Evolutionary conservation across 108 stramenopile species (phyloP).

Genomic region (Schizochytrium sp.): DNA sequence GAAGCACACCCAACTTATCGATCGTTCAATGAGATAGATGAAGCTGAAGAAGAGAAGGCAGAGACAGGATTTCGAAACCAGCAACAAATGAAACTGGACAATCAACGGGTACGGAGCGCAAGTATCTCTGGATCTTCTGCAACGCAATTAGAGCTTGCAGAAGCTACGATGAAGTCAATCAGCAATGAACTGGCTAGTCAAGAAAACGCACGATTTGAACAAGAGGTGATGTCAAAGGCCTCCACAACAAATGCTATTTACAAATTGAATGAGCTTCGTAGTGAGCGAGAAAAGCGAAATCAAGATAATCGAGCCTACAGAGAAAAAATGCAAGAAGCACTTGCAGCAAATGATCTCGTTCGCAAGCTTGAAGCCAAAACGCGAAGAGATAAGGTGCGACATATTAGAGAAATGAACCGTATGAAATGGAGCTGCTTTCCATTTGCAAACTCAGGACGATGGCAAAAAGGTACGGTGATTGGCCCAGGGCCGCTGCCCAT

Average conservation of each 20-base stretch:
- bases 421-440: constrained; percentile 58
- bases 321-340: constrained; percentile 10
- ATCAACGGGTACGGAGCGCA: background rate
- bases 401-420: constrained; percentile 9
- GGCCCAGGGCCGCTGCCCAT: constrained; percentile 29
- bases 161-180: background rate
- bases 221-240: background rate
- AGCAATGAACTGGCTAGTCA: background rate
- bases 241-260: too few relatives aligned
- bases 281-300: background rate
- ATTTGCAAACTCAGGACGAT: constrained; percentile 28
- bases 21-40: background rate
- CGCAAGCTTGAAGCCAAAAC: constrained; percentile 42
- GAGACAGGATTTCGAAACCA: background rate
- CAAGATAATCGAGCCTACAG: constrained; percentile 4
- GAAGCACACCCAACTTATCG: background rate
- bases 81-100: background rate
- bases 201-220: background rate
- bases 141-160: background rate
- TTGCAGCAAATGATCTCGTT: background rate
- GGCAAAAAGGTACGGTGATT: constrained; percentile 45
- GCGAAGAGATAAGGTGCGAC: background rate
- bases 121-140: background rate
- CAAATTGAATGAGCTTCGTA: background rate
- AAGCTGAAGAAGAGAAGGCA: background rate